Conservation (phyloP, 1,139 yeast species). For the Zygoascus hellenicus region DNA sequence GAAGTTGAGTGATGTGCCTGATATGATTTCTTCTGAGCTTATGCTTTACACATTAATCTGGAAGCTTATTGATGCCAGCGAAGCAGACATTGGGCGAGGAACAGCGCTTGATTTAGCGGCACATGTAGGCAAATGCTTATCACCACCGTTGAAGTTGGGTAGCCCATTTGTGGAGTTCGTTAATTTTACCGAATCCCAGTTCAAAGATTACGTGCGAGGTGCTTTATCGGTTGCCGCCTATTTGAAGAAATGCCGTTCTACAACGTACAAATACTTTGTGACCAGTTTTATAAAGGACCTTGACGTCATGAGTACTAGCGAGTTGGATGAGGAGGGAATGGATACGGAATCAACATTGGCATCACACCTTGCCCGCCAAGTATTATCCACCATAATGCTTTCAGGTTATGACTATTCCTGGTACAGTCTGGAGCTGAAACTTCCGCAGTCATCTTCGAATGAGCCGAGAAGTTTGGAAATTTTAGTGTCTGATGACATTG, state of each 20-base stretch:
- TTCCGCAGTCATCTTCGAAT: neutral
- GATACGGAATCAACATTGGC: neutral
- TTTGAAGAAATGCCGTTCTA: neutral
- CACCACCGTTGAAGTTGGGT: conserved; percentile 15
- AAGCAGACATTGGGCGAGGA: conserved; percentile 16
- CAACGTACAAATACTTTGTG: neutral
- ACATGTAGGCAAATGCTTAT: conserved; percentile 45
- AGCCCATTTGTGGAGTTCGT: neutral
- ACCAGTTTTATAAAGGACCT: conserved; percentile 2
- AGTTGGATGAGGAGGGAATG: neutral
- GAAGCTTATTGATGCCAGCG: conserved; percentile 34
- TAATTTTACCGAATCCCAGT: conserved; percentile 1
- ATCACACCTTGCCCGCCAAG: neutral
- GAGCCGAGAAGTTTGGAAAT: neutral
- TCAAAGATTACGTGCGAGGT: neutral
- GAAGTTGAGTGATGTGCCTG: conserved; percentile 45
- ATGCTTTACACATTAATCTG: conserved; percentile 42
- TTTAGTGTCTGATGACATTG: neutral
- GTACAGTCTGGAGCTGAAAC: neutral
- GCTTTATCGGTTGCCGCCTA: neutral
- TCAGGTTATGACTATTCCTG: neutral
- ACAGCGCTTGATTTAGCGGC: conserved; percentile 51
- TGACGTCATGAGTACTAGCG: neutral
- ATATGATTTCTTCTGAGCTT: conserved; percentile 55
- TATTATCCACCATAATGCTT: neutral